phyloP scores from a whole-genome alignment of 2,329 filamentous ascomycete species.

The Cryphonectria radicalis region DNA sequence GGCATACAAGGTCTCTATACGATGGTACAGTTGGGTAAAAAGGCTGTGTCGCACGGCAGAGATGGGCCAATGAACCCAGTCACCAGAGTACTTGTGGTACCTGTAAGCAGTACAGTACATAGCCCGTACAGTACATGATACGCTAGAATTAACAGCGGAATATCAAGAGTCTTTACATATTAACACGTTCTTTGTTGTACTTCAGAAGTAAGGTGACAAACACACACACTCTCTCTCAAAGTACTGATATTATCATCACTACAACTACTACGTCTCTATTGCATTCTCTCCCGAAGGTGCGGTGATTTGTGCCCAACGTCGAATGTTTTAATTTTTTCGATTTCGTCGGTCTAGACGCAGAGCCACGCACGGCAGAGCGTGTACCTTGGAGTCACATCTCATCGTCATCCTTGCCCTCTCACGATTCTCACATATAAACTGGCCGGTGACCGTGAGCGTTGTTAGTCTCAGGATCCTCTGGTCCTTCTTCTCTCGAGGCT shows the following conservation, averaged over 20 bases:
- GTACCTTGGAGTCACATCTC: background rate
- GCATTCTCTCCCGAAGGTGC: background rate
- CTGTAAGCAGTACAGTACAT: background rate
- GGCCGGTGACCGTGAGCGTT: background rate
- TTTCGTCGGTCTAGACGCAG: background rate
- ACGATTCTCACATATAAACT: background rate
- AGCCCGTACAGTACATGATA: background rate
- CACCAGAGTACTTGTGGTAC: background rate
- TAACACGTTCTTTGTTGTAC: no score
- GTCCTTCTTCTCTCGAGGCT: background rate
- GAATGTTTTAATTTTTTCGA: background rate
- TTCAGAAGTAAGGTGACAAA: background rate
- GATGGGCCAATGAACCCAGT: background rate
- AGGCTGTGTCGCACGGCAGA: background rate
- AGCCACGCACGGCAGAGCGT: background rate
- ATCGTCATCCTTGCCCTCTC: background rate
- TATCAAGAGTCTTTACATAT: background rate
- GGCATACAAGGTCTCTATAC: background rate
- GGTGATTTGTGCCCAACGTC: conserved; percentile 7
- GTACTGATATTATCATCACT: background rate
- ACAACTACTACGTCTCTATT: background rate
- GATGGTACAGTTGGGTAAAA: background rate
- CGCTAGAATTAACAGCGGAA: background rate
- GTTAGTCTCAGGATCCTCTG: background rate
- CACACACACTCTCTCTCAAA: background rate